Conservation (phyloP, 2,329 filamentous ascomycete genomes). For the Hypoxylon sp. region DNA sequence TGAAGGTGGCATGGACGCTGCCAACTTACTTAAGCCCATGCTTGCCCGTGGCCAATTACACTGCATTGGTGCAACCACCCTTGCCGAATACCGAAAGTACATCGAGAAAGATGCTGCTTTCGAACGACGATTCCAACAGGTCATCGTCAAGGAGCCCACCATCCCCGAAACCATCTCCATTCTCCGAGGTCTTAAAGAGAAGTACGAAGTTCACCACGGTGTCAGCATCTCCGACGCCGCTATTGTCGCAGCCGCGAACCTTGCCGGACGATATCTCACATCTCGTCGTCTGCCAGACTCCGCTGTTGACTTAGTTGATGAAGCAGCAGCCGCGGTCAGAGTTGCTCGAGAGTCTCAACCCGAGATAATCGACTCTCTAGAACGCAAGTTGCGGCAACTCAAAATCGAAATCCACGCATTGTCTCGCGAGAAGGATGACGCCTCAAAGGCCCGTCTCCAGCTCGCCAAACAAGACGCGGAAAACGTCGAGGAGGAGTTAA, state of each 20-base stretch:
- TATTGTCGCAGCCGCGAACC: slow-evolving; percentile 89
- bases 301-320: slow-evolving; percentile 95
- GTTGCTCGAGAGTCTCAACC: slow-evolving; percentile 97
- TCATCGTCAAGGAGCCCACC: slow-evolving; percentile 93
- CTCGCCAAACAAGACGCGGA: slow-evolving; percentile 91
- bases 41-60: slow-evolving; percentile 95
- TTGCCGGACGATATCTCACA: slow-evolving; percentile 94
- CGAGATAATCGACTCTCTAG: slow-evolving; percentile 93
- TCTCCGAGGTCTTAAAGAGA: slow-evolving; percentile 96
- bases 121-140: slow-evolving; percentile 98
- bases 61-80: slow-evolving; percentile 96
- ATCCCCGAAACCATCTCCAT: slow-evolving; percentile 95
- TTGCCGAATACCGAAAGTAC: slow-evolving; percentile 97
- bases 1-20: slow-evolving; percentile 98
- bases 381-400: slow-evolving; percentile 89
- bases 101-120: slow-evolving; percentile 99
- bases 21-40: slow-evolving; percentile 98
- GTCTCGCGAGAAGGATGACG: slow-evolving; percentile 93
- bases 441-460: slow-evolving; percentile 85
- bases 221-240: slow-evolving; percentile 96
- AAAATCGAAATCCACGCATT: slow-evolving; percentile 98
- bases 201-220: slow-evolving; percentile 98
- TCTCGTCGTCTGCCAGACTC: slow-evolving; percentile 93
- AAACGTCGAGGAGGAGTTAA: slow-evolving; percentile 93
- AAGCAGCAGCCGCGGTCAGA: slow-evolving; percentile 95